A percentile compares a stretch with the other conserved stretches of the same genome.
Evolutionary conservation across 2,329 filamentous ascomycete species (phyloP).

Genomic region (Nigrospora oryzae): DNA sequence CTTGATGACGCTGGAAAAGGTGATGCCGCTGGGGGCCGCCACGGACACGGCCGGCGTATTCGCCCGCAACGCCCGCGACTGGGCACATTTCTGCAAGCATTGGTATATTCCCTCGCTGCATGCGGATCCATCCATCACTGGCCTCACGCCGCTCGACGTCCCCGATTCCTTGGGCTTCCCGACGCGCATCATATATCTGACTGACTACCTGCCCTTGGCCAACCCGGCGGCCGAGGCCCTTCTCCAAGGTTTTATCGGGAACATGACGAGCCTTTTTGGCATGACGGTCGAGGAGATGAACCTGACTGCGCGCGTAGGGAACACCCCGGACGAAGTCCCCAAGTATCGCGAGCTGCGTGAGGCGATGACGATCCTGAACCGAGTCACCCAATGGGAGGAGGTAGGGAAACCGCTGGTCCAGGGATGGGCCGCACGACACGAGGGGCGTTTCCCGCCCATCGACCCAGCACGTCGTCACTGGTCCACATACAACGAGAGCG

Average conservation of each 20-base stretch:
- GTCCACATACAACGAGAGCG: too few species aligned
- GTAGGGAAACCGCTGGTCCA: too few species aligned
- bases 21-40: slow-evolving; percentile 14
- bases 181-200: slow-evolving; percentile 27
- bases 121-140: slow-evolving; percentile 24
- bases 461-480: too few species aligned
- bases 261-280: slow-evolving; percentile 10
- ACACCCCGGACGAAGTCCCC: too few species aligned
- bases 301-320: too few species aligned
- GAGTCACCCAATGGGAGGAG: too few species aligned
- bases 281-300: too few species aligned
- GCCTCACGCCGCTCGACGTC: slow-evolving; percentile 23
- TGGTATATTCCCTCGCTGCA: slow-evolving; percentile 26
- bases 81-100: slow-evolving; percentile 25
- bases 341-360: too few species aligned
- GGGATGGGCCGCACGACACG: too few species aligned
- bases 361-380: too few species aligned
- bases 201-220: slow-evolving; percentile 29
- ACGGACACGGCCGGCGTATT: slow-evolving; percentile 20
- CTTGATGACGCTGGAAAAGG: slow-evolving; percentile 11
- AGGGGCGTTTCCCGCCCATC: too few species aligned
- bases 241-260: slow-evolving; percentile 25
- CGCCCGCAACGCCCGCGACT: slow-evolving; percentile 11
- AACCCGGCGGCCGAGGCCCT: slow-evolving; percentile 28
- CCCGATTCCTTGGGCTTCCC: slow-evolving; percentile 24